Base-by-base conservation (phyloP, 2,329 filamentous ascomycete species). In the Tolypocladium inflatum region DNA sequence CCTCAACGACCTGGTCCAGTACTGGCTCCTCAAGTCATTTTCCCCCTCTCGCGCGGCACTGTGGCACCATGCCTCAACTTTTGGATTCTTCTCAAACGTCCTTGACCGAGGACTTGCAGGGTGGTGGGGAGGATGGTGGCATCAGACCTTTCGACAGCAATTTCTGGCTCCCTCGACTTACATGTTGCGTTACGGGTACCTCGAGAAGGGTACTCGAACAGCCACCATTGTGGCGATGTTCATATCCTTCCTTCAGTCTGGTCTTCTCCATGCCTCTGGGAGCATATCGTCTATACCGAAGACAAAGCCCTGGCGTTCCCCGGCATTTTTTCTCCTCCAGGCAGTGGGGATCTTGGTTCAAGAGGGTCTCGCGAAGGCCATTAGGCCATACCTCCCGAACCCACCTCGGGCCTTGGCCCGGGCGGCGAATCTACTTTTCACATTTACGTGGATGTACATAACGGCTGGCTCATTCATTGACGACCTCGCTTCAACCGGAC, bases 71-170 rank as follows among this genome's bases (percentile, higher is more conserved):
- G 76, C 83, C 1, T 72, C 81, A 37, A 74, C 81, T 5, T 79
- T 85, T 59, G 87, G 88, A 17, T 76, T 76, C 21, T 74, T 80
- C 57, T 65, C 65, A 0, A 72, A 77, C 33, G 77, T 92, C 2
- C 71, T 86, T 13, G 83, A 91, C 61, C 78, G 83, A 59, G 92
- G 93, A 0, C 76, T 97, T 2, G 80, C 82, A 0, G 92, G 91
- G 1, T 88, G 87, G 73, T 97, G 93, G 93, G 86, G 89, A 51
- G 79, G 78, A 26, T 93, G 85, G 80, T 97, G 93, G 93, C 93
- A 97, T 71, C 92, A 97, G 72, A 86, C 87, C 3, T 95, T 96
- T 74, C 87, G 91, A 1, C 80, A 85, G 57, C 84, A 83, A 2
- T 91, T 93, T 67, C 73, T 82, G 43, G 80, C 84, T 5, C 86